Base-by-base conservation (phyloP, 352 stramenopile genomes). In the Phytopythium vexans region DNA sequence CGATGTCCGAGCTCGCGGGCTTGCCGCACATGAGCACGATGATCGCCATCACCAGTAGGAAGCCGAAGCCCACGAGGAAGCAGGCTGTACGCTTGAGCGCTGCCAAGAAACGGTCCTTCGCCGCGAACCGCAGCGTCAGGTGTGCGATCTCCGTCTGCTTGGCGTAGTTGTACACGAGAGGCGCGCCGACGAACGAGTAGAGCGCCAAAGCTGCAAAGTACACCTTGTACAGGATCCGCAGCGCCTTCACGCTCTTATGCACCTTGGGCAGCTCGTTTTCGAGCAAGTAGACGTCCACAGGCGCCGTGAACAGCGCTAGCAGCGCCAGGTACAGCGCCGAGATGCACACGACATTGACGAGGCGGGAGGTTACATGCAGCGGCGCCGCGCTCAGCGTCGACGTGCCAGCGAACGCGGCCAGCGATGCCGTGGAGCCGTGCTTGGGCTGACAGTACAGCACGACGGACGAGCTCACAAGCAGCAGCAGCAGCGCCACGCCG, bases 71-170 rank as follows among this genome's bases (percentile, higher is more conserved):
- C 33, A 92, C 34, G 39, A 94, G 46, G 53, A 91, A 93, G 58
- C 85, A 92, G 41, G 60, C 46, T 10, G 85, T 94, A 46, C 85
- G 78, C 60, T 92, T 92, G 3, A 76, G 14, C 21, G 85, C 85
- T 33, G 73, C 68, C n/a, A 64, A 60, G 9, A 92, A 64, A 10
- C 82, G 75, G 39, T 85, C 62, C 31, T 59, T 64, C 4, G 72
- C 57, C 2, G 67, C 70, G 58, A 90, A 91, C 12, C 68, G 68
- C 41, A 90, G 57, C 36, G 85, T 94, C 55, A 94, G 68, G 54
- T 92, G 85, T 46, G 82, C 78, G 52, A 94, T 84, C 59, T 92
- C 84, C 27, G 80, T 92, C 57, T 94, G 80, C 27, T 84, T 83
- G 6, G 84, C 80, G 56, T 92, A 94, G 57, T 92, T 85, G 56